Conservation (phyloP, 202 grass and related monocot genomes). For the Schoenoplectus tabernaemontani region DNA sequence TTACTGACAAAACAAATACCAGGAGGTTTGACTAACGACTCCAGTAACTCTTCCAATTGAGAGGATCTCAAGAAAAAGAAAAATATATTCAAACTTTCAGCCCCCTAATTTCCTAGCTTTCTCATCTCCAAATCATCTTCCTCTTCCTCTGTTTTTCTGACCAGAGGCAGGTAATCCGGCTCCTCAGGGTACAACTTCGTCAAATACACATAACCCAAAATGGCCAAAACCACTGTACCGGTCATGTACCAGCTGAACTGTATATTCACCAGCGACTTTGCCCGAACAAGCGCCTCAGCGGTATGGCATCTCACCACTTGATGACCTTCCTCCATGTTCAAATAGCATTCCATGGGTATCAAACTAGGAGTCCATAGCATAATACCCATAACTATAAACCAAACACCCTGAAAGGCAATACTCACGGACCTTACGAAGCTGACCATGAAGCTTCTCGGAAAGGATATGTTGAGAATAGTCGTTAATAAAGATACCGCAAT, state of each 20-base stretch:
- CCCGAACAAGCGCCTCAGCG: slow-evolving; percentile 51
- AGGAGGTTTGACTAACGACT: not conserved
- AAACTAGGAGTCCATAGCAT: slow-evolving; percentile 84
- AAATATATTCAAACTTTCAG: not conserved
- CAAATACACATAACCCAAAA: slow-evolving; percentile 44
- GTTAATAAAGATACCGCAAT: slow-evolving; percentile 57
- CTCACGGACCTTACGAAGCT: slow-evolving; percentile 63
- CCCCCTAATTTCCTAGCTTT: slow-evolving; percentile 20
- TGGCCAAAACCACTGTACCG: slow-evolving; percentile 44
- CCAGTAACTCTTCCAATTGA: not conserved
- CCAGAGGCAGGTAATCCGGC: slow-evolving; percentile 51
- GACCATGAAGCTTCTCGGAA: slow-evolving; percentile 38
- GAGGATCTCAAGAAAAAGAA: not conserved
- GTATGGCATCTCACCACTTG: slow-evolving; percentile 61
- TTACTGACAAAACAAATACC: not conserved
- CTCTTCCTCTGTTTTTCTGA: slow-evolving; percentile 40
- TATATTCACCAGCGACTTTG: slow-evolving; percentile 80
- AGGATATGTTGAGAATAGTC: slow-evolving; percentile 47
- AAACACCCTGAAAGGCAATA: slow-evolving; percentile 73
- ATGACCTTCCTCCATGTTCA: slow-evolving; percentile 68
- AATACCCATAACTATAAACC: slow-evolving; percentile 74
- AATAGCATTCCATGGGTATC: slow-evolving; percentile 66
- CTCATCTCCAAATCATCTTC: slow-evolving; percentile 53
- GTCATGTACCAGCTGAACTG: slow-evolving; percentile 93
- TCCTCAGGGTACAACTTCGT: slow-evolving; percentile 56